Evolutionary conservation across 1,139 yeast genomes (phyloP).

Genomic region (Kodamaea sp.): DNA sequence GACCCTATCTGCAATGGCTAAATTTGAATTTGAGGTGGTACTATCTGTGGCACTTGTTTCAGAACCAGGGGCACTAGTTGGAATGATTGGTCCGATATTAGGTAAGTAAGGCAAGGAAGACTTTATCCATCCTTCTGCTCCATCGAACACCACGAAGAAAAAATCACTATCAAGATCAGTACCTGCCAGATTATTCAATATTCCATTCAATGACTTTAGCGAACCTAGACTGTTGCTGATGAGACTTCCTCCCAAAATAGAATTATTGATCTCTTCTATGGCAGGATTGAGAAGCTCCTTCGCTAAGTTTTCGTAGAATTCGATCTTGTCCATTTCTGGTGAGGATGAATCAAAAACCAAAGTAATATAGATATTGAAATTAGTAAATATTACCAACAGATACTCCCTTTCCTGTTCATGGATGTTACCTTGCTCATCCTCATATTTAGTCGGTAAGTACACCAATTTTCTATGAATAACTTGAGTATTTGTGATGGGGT

Average conservation of each 20-base stretch:
- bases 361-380: constrained; percentile 25
- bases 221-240: constrained; percentile 35
- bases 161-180: constrained; percentile 35
- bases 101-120: constrained; percentile 46
- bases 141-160: constrained; percentile 39
- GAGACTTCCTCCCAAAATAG: constrained; percentile 19
- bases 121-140: constrained; percentile 26
- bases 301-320: constrained; percentile 26
- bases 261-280: constrained; percentile 24
- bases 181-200: constrained; percentile 6
- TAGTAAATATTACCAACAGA: constrained; percentile 33
- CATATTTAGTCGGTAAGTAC: constrained; percentile 22
- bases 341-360: constrained; percentile 34
- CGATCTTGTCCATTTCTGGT: constrained; percentile 20
- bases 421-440: constrained; percentile 5
- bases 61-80: constrained; percentile 1
- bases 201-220: constrained; percentile 27
- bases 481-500: constrained; percentile 14
- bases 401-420: constrained; percentile 23
- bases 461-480: constrained; percentile 25
- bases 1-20: constrained; percentile 11
- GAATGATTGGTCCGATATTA: constrained; percentile 8
- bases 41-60: not conserved
- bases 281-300: constrained; percentile 22
- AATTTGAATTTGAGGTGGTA: constrained; percentile 1